phyloP scores from a whole-genome alignment of 2,329 filamentous ascomycete genomes.

The Fusarium vanettenii region DNA sequence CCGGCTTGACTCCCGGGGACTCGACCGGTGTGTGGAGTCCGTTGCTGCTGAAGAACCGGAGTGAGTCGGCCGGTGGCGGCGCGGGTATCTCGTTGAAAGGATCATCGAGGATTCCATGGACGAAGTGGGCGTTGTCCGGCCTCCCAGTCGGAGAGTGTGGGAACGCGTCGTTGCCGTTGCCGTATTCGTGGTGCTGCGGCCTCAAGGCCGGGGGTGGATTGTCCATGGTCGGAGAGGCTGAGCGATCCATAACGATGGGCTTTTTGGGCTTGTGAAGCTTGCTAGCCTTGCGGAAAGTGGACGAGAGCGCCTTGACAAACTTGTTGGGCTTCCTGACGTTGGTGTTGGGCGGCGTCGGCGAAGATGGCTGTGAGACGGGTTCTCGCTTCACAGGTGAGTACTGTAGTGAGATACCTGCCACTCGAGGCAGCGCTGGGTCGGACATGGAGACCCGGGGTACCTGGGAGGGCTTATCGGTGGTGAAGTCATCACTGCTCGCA shows the following conservation, averaged over 20 bases:
- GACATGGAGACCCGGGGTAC: conserved; percentile 56
- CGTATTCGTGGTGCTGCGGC: conserved; percentile 43
- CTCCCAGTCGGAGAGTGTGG: conserved; percentile 45
- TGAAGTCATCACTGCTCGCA: conserved; percentile 17
- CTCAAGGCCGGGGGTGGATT: conserved; percentile 50
- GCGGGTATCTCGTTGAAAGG: conserved; percentile 51
- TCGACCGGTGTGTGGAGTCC: conserved; percentile 52
- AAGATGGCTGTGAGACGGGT: conserved; percentile 47
- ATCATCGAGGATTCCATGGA: conserved; percentile 53
- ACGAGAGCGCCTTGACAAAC: conserved; percentile 56
- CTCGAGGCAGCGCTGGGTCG: conserved; percentile 59
- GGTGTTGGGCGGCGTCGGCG: conserved; percentile 48
- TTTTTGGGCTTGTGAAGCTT: conserved; percentile 49
- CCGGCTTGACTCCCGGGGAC: conserved; percentile 52
- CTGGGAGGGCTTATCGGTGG: conserved; percentile 34
- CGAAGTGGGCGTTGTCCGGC: conserved; percentile 45
- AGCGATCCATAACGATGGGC: conserved; percentile 34
- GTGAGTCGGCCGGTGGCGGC: conserved; percentile 35
- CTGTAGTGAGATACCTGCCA: conserved; percentile 61
- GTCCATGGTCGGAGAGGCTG: conserved; percentile 49
- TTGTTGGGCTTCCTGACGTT: conserved; percentile 50
- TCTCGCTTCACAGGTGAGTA: conserved; percentile 47
- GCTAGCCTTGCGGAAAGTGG: conserved; percentile 54
- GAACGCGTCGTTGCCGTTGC: conserved; percentile 37
- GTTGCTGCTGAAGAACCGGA: conserved; percentile 48